Base-by-base conservation (phyloP, 208 protist species). In the Wallacemonas sp. region DNA sequence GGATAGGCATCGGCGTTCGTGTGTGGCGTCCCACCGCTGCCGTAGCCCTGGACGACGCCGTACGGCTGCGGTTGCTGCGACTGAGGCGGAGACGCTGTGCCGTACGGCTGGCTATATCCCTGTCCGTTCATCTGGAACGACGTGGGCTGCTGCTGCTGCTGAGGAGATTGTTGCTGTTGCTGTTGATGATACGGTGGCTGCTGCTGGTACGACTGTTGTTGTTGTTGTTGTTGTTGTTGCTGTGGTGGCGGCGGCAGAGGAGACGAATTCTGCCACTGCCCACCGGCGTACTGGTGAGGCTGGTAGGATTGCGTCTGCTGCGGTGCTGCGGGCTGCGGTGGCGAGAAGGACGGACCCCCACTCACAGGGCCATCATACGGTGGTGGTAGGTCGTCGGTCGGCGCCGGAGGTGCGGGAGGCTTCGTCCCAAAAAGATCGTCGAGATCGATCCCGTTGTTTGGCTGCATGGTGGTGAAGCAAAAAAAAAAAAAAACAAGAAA, bases 381-480 rank as follows among this genome's bases (percentile, higher is more conserved):
- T 5, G 26, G 60, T 2, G 34, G 60, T 2, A 19, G 36, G 24
- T 65, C 32, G 66, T 74, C 47, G 68, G 39, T 60, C 49, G 70
- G 48, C 61, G 70, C 48, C 58, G 68, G 33, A 36, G 73, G 60
- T 33, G 66, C 2, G 27, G 54, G 46, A 16, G 76, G 61, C 41
- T 63, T 44, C 16, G 67, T 68, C 34, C 83, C 87, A 61, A 93
- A 93, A n/a, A 93, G 74, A 34, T 88, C 83, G 57, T 93, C 87
- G 47, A 93, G 54, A 58, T 88, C 72, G 21, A 87, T 71, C 4
- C 44, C 43, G 46, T 72, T 66, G 61, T 78, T 65, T 16, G 62
- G 49, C 29, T 76, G 67, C n/a, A 27, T 41, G 14, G 36, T n/a
- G 5, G 12, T 8, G 6, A n/a, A n/a, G 27, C 5, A 1, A 21